A percentile compares a stretch with the other conserved stretches of the same genome.
Evolutionary conservation across 176 grass and related monocot species (phyloP).

Genomic region (Carex cristatella): DNA sequence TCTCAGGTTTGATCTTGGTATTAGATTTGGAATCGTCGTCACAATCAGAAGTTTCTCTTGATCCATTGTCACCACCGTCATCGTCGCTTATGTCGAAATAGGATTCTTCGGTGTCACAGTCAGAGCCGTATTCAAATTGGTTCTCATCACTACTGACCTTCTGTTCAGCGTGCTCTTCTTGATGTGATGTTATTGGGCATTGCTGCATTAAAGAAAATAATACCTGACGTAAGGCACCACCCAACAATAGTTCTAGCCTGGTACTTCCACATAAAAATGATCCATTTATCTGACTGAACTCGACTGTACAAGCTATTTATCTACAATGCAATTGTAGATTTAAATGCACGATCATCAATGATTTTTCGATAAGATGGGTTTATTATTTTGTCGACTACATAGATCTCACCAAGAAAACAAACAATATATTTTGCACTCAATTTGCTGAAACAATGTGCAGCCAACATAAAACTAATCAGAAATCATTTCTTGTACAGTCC

Average conservation of each 20-base stretch:
- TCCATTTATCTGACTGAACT: background rate
- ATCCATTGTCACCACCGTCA: background rate
- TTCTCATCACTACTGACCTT: background rate
- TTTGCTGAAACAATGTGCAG: background rate
- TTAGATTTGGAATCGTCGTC: background rate
- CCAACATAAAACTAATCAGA: no score
- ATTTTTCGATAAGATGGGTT: background rate
- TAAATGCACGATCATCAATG: background rate
- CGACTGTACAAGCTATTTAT: background rate
- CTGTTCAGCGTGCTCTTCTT: background rate
- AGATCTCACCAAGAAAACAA: background rate
- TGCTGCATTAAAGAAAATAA: background rate
- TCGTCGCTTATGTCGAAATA: background rate
- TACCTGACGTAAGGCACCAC: background rate
- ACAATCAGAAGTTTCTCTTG: background rate
- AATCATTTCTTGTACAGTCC: no score
- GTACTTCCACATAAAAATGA: background rate
- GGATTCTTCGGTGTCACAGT: background rate
- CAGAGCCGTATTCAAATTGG: background rate
- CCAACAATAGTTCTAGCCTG: background rate
- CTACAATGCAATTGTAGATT: background rate
- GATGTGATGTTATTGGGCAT: background rate
- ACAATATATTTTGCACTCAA: background rate
- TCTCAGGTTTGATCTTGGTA: background rate
- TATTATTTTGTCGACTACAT: background rate